Conservation (phyloP, 2,329 filamentous ascomycete genomes). For the Verticillium nonalfalfae region DNA sequence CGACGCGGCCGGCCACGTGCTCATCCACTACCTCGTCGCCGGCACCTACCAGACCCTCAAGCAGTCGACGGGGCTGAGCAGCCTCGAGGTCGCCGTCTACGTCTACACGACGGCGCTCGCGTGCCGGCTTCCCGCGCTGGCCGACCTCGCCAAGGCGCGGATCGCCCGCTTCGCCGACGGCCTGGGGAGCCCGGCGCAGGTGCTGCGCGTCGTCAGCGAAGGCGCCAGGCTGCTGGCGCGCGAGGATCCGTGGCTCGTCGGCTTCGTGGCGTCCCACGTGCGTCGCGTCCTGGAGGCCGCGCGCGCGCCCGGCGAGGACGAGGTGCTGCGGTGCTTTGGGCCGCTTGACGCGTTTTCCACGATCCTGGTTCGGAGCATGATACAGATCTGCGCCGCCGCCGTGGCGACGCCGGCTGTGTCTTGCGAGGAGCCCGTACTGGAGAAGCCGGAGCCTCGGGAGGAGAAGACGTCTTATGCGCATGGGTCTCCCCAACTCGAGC, state of each 20-base stretch:
- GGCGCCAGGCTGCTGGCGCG: not conserved
- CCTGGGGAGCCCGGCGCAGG: not conserved
- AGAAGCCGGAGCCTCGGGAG: not conserved
- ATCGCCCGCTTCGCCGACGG: no score
- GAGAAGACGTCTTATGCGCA: not conserved
- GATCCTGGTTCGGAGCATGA: not conserved
- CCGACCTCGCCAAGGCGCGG: not conserved
- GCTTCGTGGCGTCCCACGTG: not conserved
- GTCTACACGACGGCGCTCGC: conserved; percentile 1
- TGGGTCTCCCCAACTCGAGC: no score
- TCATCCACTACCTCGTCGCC: conserved; percentile 6
- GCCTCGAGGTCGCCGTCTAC: not conserved
- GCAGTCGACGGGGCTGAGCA: not conserved
- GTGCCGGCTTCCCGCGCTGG: not conserved
- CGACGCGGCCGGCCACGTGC: conserved; percentile 1
- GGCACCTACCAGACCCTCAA: conserved; percentile 3
- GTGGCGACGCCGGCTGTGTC: not conserved
- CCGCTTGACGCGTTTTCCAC: not conserved
- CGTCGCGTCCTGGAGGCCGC: not conserved
- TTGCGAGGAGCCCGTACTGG: no score
- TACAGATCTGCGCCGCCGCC: not conserved
- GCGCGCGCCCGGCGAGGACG: not conserved
- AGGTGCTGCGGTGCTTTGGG: not conserved
- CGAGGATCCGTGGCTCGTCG: conserved; percentile 2
- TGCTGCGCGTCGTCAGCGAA: not conserved